Conservation (phyloP, 768 basidiomycete genomes). For the Boletus rubescentipes region DNA sequence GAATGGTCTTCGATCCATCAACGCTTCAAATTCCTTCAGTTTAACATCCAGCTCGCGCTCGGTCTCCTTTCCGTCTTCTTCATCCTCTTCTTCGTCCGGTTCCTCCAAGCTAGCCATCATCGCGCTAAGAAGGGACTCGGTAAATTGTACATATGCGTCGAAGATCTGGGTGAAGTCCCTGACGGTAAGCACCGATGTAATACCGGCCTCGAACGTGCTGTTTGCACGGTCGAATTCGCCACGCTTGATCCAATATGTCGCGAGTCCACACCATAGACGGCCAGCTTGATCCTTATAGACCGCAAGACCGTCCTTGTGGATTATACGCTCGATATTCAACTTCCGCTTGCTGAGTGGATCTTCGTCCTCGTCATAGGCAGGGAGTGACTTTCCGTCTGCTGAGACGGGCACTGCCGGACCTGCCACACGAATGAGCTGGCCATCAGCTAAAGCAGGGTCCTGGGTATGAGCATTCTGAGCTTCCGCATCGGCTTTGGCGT, state of each 20-base stretch:
- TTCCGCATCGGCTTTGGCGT: conserved; percentile 47
- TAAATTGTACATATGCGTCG: conserved; percentile 93
- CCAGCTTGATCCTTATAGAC: conserved; percentile 98
- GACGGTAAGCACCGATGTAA: conserved; percentile 83
- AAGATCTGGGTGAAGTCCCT: conserved; percentile 98
- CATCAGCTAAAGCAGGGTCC: conserved; percentile 50
- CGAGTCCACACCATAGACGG: conserved; percentile 91
- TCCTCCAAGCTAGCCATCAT: conserved; percentile 85
- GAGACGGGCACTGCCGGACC: conserved; percentile 59
- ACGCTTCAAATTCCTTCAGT: conserved; percentile 90
- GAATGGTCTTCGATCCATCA: conserved; percentile 96
- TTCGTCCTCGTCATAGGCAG: conserved; percentile 75
- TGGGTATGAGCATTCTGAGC: conserved; percentile 30
- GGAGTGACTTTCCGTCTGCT: conserved; percentile 48
- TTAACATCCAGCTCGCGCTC: conserved; percentile 82
- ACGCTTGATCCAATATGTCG: conserved; percentile 98
- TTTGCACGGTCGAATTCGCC: conserved; percentile 92
- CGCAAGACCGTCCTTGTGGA: conserved; percentile 80
- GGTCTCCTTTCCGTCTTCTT: conserved; percentile 71
- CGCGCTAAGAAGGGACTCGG: conserved; percentile 83
- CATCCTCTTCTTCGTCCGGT: conserved; percentile 75
- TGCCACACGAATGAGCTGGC: conserved; percentile 68
- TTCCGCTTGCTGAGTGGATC: conserved; percentile 69
- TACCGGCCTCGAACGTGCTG: conserved; percentile 83
- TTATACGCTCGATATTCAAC: conserved; percentile 84